Conservation (phyloP, 2,329 filamentous ascomycete species). For the Arachnopeziza araneosa region DNA sequence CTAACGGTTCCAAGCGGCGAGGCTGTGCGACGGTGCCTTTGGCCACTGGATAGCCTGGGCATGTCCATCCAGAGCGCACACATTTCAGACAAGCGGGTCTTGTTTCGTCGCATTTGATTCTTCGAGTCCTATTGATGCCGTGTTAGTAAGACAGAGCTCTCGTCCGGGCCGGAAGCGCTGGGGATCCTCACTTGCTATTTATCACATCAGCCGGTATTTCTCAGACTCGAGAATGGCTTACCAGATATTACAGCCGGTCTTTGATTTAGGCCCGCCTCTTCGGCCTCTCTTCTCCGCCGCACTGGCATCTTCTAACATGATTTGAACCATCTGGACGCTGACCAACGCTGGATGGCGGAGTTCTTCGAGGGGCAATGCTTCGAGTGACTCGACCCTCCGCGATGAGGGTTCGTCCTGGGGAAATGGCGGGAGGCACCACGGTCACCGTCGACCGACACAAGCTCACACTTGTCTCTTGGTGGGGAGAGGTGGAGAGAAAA, state of each 20-base stretch:
- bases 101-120: slow-evolving; percentile 62
- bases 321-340: background rate
- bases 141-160: background rate
- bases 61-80: slow-evolving; percentile 50
- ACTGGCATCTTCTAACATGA: background rate
- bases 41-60: slow-evolving; percentile 50
- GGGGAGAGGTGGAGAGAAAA: background rate
- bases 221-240: background rate
- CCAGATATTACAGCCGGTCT: background rate
- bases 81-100: slow-evolving; percentile 57
- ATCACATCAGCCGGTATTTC: background rate
- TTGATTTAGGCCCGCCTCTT: background rate
- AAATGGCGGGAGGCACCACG: too few species aligned
- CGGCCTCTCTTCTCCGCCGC: background rate
- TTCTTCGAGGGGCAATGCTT: background rate
- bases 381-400: too few species aligned
- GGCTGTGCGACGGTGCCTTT: slow-evolving; percentile 8
- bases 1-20: background rate
- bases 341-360: background rate
- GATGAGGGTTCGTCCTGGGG: background rate
- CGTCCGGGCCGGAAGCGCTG: background rate
- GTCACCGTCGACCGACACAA: background rate
- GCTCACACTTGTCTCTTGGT: background rate
- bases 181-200: background rate
- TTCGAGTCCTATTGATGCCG: slow-evolving; percentile 43